These are phyloP conservation scores for Agaricus bisporus DNA, from an alignment of 768 basidiomycete genomes.

Conservation along the genomic window DNA sequence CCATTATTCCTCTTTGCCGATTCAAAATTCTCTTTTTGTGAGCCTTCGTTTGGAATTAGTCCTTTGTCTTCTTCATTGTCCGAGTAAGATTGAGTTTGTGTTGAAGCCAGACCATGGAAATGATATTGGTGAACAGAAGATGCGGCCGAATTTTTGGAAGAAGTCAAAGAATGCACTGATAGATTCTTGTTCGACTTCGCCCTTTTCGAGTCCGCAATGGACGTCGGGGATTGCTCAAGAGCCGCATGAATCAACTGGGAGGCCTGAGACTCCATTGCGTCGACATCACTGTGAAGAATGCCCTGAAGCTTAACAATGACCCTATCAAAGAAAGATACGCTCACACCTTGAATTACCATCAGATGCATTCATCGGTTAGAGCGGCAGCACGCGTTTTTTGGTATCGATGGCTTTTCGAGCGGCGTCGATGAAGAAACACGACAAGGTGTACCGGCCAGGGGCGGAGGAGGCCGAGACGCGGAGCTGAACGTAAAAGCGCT, in stretches of 20 bases:
- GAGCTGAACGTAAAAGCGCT: constrained; percentile 3
- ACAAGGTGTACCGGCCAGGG: background rate
- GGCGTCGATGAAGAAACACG: background rate
- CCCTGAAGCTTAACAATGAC: background rate
- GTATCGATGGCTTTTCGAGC: background rate
- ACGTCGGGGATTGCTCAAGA: background rate
- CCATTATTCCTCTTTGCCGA: background rate
- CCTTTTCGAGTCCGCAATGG: background rate
- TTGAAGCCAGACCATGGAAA: constrained; percentile 49
- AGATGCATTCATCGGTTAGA: constrained; percentile 27
- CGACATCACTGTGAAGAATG: constrained; percentile 29
- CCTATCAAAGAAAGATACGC: background rate
- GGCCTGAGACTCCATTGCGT: constrained; percentile 40
- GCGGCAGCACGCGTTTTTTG: background rate
- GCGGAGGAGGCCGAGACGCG: background rate
- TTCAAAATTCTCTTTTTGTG: constrained; percentile 49
- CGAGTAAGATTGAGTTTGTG: constrained; percentile 35
- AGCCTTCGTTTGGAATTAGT: constrained; percentile 24
- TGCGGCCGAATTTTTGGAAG: constrained; percentile 21
- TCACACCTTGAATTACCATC: constrained; percentile 21
- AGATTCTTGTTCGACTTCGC: constrained; percentile 22
- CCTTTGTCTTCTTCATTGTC: constrained; percentile 25
- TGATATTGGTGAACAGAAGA: constrained; percentile 43
- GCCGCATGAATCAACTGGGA: constrained; percentile 31
- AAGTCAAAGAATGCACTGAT: constrained; percentile 35